Evolutionary conservation across 2,329 filamentous ascomycete species (phyloP), one percentile per base, ranked within the genome.

Genomic region (Penicillium sp.): DNA sequence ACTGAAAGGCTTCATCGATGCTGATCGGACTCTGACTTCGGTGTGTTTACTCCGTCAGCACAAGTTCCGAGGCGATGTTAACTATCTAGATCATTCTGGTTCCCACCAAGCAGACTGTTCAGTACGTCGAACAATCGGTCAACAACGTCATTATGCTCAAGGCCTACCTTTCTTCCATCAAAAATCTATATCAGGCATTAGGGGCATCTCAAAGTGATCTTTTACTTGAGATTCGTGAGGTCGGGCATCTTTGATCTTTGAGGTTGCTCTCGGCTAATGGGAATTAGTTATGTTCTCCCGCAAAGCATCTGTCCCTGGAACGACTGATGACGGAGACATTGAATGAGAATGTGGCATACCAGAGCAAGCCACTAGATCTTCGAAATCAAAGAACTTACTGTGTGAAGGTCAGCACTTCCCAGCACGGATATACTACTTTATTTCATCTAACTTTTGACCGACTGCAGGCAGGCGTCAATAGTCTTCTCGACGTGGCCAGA

Each of bases 341-440:
- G 60, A 94, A 97, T 57, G 82, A 89, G 7, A 89, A 96, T 66
- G 89, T 91, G 0, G 83, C 80, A 0, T 95, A 89, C 60, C 88
- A 90, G 52, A 89, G 82, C 40, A 84, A 87, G 18, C 88, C 94
- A 0, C 79, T 97, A 4, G 93, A 97, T 55, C 78, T 96, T 50
- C 84, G 92, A 12, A 96, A 97, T 55, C 93, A 97, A 67, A 81
- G 93, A 56, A 90, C 88, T 0, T 97, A 95, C 74, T 93, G 93
- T 18, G 87, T 97, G 26, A 94, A 88, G 75, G 84, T 86, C 64
- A 34, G n/a, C 12, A 2, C n/a, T 37, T 3, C 26, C 23, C 13
- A 3, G 8, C 9, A 29, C 3, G 15, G 9, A 4, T 12, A 6
- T 23, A 4, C 21, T 7, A 18, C 7, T 29, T 21, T 9, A 4